A percentile compares a stretch with the other conserved stretches of the same genome.
These are phyloP conservation scores for Penicillium sp. DNA, from an alignment of 2,329 filamentous ascomycete genomes.

Conservation along the genomic window DNA sequence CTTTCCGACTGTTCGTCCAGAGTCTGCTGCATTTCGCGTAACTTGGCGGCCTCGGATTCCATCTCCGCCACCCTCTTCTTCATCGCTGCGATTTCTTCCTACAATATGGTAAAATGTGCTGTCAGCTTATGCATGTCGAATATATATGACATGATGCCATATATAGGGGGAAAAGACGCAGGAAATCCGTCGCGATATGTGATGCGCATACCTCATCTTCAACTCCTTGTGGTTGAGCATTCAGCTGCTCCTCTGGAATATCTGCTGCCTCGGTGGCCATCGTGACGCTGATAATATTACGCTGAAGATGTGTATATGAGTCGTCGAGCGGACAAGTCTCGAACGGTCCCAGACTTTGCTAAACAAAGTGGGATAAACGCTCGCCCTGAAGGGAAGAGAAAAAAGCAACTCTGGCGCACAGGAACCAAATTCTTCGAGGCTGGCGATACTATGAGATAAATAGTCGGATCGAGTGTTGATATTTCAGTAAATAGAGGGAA, in stretches of 20 bases:
- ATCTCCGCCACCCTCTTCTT: constrained; percentile 83
- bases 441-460: background rate
- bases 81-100: constrained; percentile 83
- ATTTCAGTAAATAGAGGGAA: background rate
- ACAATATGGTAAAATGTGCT: background rate
- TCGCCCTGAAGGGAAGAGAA: constrained; percentile 2
- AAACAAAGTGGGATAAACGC: background rate
- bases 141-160: background rate
- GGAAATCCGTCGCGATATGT: background rate
- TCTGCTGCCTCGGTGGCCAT: constrained; percentile 13
- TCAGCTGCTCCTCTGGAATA: constrained; percentile 30
- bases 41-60: constrained; percentile 82
- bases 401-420: background rate
- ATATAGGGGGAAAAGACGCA: background rate
- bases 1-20: constrained; percentile 82
- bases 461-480: background rate
- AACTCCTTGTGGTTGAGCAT: constrained; percentile 37
- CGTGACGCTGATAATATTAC: background rate
- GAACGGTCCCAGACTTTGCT: background rate
- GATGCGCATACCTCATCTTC: constrained; percentile 41
- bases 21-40: constrained; percentile 79
- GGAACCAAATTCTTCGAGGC: background rate
- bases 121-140: background rate
- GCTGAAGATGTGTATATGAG: background rate
- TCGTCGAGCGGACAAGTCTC: background rate